These are phyloP conservation scores for Monosporascus sp. DNA, from an alignment of 2,329 filamentous ascomycete species.

Conservation along the genomic window DNA sequence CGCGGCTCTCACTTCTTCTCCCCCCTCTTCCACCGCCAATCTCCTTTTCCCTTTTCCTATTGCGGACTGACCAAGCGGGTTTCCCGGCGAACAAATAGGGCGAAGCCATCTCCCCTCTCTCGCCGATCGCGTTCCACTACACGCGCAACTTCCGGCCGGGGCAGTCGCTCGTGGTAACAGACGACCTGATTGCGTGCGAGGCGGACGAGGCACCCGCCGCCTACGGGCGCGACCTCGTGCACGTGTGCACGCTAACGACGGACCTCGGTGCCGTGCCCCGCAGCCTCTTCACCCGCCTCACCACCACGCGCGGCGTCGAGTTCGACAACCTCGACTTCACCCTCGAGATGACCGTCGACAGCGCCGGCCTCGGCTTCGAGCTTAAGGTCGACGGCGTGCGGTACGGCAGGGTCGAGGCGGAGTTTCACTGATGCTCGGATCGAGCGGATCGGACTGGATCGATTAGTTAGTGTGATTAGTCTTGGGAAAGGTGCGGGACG, in stretches of 20 bases:
- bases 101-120: conserved; percentile 67
- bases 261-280: conserved; percentile 72
- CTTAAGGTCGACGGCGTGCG: conserved; percentile 72
- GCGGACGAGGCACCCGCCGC: conserved; percentile 59
- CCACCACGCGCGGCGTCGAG: conserved; percentile 72
- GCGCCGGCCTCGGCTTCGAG: conserved; percentile 71
- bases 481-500: neutral
- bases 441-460: too few species aligned
- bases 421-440: conserved; percentile 57
- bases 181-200: conserved; percentile 74
- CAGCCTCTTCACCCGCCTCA: conserved; percentile 67
- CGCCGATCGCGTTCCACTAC: conserved; percentile 77
- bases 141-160: conserved; percentile 78
- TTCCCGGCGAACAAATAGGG: conserved; percentile 40
- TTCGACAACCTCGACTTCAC: conserved; percentile 81
- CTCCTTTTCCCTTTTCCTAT: neutral
- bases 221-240: conserved; percentile 57
- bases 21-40: neutral
- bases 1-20: neutral
- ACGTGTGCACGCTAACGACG: conserved; percentile 76
- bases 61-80: too few species aligned
- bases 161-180: conserved; percentile 71
- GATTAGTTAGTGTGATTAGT: neutral
- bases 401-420: conserved; percentile 72
- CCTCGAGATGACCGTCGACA: conserved; percentile 77